Percentiles rank a stretch among this genome's conserved stretches.
Evolutionary conservation across 75 land plant species (phyloP).

Genomic region (Pinus albicaulis): DNA sequence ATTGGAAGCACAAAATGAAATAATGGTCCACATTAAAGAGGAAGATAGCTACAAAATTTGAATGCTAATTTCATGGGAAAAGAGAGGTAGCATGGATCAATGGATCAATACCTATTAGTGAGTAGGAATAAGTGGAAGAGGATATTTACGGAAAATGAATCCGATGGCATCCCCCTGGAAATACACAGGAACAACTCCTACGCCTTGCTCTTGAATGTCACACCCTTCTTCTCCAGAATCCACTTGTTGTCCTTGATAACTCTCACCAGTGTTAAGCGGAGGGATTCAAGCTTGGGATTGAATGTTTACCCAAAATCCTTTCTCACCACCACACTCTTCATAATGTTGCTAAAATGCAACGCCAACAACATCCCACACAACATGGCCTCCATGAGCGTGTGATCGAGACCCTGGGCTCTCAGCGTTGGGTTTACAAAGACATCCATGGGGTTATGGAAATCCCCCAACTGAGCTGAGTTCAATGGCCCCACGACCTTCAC

Average conservation of each 20-base stretch:
- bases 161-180: background rate
- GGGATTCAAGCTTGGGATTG: slow-evolving; percentile 44
- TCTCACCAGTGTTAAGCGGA: slow-evolving; percentile 33
- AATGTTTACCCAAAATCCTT: slow-evolving; percentile 61
- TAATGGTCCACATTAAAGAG: no score
- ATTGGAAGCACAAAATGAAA: no score
- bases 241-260: slow-evolving; percentile 47
- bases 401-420: slow-evolving; percentile 83
- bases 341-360: slow-evolving; percentile 74
- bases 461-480: slow-evolving; percentile 44
- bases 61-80: no score
- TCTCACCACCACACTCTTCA: slow-evolving; percentile 54
- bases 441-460: slow-evolving; percentile 81
- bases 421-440: slow-evolving; percentile 82
- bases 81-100: no score
- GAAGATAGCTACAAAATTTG: no score
- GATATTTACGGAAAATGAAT: slow-evolving; percentile 27
- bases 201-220: slow-evolving; percentile 37
- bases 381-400: slow-evolving; percentile 83
- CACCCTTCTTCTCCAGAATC: slow-evolving; percentile 45
- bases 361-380: slow-evolving; percentile 71
- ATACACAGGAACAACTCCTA: slow-evolving; percentile 62
- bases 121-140: slow-evolving; percentile 12
- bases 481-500: slow-evolving; percentile 64
- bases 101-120: no score